Conservation (phyloP, 1,284 basidiomycete species). For the Ganoderma boninense region DNA sequence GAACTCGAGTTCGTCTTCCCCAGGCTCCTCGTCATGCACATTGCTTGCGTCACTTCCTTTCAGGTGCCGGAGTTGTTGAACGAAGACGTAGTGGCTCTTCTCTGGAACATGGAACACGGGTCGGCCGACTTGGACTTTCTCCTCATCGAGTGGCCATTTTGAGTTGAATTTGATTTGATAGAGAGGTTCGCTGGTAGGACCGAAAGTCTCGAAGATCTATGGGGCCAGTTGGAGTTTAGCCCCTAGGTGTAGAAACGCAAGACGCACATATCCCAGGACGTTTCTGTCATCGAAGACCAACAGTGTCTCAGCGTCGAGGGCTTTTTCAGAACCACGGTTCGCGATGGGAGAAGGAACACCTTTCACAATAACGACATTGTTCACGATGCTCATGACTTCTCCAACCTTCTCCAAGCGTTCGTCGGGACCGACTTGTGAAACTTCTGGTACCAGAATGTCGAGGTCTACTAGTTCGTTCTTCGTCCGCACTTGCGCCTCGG, state of each 20-base stretch:
- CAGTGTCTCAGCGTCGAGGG: conserved; percentile 86
- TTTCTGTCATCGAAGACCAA: conserved; percentile 86
- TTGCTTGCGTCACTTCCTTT: conserved; percentile 95
- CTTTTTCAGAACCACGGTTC: conserved; percentile 58
- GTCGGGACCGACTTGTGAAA: conserved; percentile 62
- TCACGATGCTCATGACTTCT: conserved; percentile 76
- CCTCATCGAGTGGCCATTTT: conserved; percentile 61
- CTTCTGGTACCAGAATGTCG: conserved; percentile 61
- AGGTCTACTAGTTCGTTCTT: conserved; percentile 69
- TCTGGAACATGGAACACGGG: conserved; percentile 82
- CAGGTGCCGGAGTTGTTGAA: conserved; percentile 66
- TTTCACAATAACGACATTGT: conserved; percentile 74
- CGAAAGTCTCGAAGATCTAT: conserved; percentile 91
- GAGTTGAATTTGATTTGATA: conserved; percentile 82
- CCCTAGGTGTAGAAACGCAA: neutral
- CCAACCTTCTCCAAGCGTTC: conserved; percentile 77
- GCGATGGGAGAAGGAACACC: conserved; percentile 57
- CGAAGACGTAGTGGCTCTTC: conserved; percentile 82
- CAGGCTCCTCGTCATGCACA: conserved; percentile 89
- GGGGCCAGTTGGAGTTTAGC: neutral
- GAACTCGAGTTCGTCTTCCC: conserved; percentile 87
- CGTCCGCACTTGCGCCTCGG: conserved; percentile 60
- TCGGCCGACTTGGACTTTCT: conserved; percentile 60
- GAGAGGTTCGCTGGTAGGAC: conserved; percentile 84
- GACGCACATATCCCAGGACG: conserved; percentile 83